phyloP scores from a whole-genome alignment of 179 eudicot genomes.

The Spergularia azorica region DNA sequence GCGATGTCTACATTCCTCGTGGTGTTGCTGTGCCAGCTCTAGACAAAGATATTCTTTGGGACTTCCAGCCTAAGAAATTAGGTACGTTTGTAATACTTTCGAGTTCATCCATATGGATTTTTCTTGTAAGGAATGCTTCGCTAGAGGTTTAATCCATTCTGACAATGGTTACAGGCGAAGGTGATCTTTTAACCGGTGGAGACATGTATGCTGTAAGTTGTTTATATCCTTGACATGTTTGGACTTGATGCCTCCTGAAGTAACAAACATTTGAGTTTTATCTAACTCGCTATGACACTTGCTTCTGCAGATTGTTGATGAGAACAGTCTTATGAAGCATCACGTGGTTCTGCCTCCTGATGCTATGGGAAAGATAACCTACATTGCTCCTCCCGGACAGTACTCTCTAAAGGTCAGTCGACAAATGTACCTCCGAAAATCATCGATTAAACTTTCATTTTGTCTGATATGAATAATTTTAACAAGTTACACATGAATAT shows the following conservation, averaged over 20 bases:
- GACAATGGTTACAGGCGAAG: conserved; percentile 66
- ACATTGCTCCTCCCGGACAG: conserved; percentile 92
- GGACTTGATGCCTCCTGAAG: not conserved
- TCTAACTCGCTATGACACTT: conserved; percentile 23
- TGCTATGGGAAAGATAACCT: conserved; percentile 93
- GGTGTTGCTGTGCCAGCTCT: conserved; percentile 97
- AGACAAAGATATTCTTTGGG: conserved; percentile 97
- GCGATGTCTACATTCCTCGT: conserved; percentile 98
- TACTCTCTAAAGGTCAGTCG: conserved; percentile 77
- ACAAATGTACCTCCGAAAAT: not conserved
- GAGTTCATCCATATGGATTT: not conserved
- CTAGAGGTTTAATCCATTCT: conserved; percentile 4
- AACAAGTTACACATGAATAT: not conserved
- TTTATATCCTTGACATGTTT: not conserved
- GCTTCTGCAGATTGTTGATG: conserved; percentile 69
- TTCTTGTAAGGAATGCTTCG: not conserved
- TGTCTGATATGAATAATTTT: not conserved
- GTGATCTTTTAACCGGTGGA: conserved; percentile 93
- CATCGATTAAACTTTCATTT: conserved; percentile 3
- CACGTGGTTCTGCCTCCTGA: conserved; percentile 93
- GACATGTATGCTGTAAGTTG: conserved; percentile 96
- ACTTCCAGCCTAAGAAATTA: conserved; percentile 84
- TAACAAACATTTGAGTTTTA: not conserved
- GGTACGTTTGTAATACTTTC: conserved; percentile 35
- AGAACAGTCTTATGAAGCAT: conserved; percentile 89